Percentiles rank a stretch among this genome's conserved stretches.
Evolutionary conservation across 2,329 filamentous ascomycete genomes (phyloP).

Genomic region (Penicillium concentricum): DNA sequence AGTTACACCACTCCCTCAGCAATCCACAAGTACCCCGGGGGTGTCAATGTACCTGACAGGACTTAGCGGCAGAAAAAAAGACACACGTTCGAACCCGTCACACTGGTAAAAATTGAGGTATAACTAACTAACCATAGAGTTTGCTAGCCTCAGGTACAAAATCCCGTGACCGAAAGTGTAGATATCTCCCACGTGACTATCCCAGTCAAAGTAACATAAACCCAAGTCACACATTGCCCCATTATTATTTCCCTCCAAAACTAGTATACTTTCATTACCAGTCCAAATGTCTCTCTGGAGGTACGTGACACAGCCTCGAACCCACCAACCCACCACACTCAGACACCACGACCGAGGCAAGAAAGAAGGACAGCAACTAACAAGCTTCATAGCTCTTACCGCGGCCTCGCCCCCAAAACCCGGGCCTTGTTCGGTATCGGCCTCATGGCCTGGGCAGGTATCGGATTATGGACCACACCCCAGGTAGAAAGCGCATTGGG

Average conservation of each 20-base stretch:
- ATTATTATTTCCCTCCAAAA: background rate
- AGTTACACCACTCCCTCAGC: slow-evolving; percentile 11
- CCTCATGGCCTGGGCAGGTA: slow-evolving; percentile 71
- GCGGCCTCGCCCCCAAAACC: slow-evolving; percentile 67
- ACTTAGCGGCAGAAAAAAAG: background rate
- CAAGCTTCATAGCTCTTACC: slow-evolving; percentile 59
- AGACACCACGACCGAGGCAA: background rate
- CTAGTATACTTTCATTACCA: background rate
- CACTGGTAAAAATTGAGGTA: background rate
- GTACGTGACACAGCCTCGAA: slow-evolving; percentile 21
- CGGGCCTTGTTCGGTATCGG: slow-evolving; percentile 70
- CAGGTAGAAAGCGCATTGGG: slow-evolving; percentile 71
- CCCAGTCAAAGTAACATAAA: background rate
- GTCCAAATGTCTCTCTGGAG: slow-evolving; percentile 40
- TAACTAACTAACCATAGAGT: background rate
- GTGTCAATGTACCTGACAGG: slow-evolving; percentile 18
- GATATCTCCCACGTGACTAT: slow-evolving; percentile 1
- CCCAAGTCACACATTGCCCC: background rate
- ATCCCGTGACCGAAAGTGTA: slow-evolving; percentile 2
- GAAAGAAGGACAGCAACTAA: background rate
- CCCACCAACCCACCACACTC: background rate
- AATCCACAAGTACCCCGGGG: slow-evolving; percentile 4
- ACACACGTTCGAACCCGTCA: slow-evolving; percentile 1
- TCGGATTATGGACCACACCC: slow-evolving; percentile 73
- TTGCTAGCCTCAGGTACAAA: slow-evolving; percentile 3